Percentiles rank a stretch among this genome's conserved stretches.
Evolutionary conservation across 257 asterid genomes (phyloP).

Genomic region (Ilex aquifolium): DNA sequence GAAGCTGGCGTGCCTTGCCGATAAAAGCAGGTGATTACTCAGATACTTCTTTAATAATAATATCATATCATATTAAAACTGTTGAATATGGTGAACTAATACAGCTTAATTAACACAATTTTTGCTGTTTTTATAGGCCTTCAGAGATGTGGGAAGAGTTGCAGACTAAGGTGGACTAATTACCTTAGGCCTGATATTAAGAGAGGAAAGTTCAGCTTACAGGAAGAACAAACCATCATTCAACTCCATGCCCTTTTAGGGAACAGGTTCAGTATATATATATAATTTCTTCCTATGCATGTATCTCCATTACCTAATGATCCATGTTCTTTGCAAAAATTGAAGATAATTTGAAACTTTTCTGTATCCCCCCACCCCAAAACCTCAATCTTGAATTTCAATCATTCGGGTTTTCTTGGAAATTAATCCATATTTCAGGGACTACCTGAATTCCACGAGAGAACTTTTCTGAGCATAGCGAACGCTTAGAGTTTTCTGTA

Average conservation of each 20-base stretch:
- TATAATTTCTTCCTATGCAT: background rate
- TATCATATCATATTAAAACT: background rate
- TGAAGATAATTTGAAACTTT: too few relatives aligned
- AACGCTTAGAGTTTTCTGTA: too few relatives aligned
- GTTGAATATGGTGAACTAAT: background rate
- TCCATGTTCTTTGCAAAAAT: too few relatives aligned
- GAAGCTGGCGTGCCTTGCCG: conserved; percentile 10
- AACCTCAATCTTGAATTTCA: too few relatives aligned
- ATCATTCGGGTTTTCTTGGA: too few relatives aligned
- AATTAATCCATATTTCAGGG: too few relatives aligned
- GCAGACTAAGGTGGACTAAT: conserved; percentile 9
- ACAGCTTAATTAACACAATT: background rate
- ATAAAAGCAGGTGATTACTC: conserved; percentile 4
- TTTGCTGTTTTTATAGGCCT: conserved; percentile 1
- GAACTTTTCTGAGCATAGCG: too few relatives aligned
- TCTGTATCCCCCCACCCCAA: too few relatives aligned
- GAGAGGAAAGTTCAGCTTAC: conserved; percentile 11
- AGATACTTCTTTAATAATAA: background rate
- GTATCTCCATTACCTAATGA: too few relatives aligned
- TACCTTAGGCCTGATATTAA: conserved; percentile 10
- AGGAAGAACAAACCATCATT: conserved; percentile 10
- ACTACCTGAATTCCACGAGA: too few relatives aligned
- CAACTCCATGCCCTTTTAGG: conserved; percentile 13
- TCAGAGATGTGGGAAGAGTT: conserved; percentile 9
- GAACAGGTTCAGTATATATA: background rate